Evolutionary conservation across 2,329 filamentous ascomycete species (phyloP), one percentile per base, ranked within the genome.

Genomic region (Xylaria multiplex): DNA sequence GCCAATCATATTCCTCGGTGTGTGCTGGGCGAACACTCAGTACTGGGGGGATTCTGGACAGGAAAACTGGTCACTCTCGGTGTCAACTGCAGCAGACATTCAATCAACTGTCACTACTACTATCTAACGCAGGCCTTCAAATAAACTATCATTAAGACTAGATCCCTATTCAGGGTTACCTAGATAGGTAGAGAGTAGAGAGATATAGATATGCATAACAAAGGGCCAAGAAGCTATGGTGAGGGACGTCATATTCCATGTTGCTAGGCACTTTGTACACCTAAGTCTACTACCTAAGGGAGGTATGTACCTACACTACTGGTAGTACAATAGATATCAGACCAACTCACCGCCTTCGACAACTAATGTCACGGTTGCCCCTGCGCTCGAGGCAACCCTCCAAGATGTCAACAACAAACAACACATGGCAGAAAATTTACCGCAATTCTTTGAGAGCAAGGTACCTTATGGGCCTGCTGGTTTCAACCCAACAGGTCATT

Each of bases 291-390:
- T 37, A 37, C 6, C 35, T 13, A 37, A 37, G 32, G 32, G 3
- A 9, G 35, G 8, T 37, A 13, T 8, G 8, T 13, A 37, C 35
- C 35, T 37, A 37, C 35, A 27, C 35, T 37, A 37, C 35, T 7
- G 27, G 27, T 37, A 8, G 35, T 37, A 37, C 35, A 37, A 2
- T 37, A 37, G 35, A 8, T 37, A 37, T 8, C 11, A 37, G 11
- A 5, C 27, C 22, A 45, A 19, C 49, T 59, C 64, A 66, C 64
- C 64, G 64, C 64, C 59, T 53, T 49, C 53, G 40, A 58, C 13
- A 24, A 9, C 40, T 16, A 43, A 46, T 43, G 56, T 42, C n/a
- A 35, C 37, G 16, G 22, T 16, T 6, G 42, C 50, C 22, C 59
- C 6, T 9, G 32, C 22, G 40, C 30, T 55, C 27, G 35, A 43